Evolutionary conservation across 2,329 filamentous ascomycete species (phyloP).

Genomic region (Penicillium corylophilum): DNA sequence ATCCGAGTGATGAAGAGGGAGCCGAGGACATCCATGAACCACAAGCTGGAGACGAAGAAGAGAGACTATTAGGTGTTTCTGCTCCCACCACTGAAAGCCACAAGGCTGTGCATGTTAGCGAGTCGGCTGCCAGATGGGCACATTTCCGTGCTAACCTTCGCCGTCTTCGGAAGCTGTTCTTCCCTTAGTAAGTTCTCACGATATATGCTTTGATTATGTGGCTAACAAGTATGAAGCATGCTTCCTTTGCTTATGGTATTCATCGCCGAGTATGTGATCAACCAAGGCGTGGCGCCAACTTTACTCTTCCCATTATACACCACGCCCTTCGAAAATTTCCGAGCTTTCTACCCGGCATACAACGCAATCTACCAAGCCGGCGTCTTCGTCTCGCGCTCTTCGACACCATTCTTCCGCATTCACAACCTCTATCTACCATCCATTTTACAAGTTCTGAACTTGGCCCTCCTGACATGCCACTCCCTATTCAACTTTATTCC

Average conservation of each 20-base stretch:
- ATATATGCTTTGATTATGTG: background rate
- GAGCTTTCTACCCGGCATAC: constrained; percentile 93
- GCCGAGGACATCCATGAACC: constrained; percentile 22
- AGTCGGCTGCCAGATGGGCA: constrained; percentile 27
- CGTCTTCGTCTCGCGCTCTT: constrained; percentile 91
- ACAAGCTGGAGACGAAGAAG: constrained; percentile 12
- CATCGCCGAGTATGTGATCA: constrained; percentile 95
- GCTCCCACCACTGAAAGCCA: constrained; percentile 13
- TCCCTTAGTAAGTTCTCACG: constrained; percentile 59
- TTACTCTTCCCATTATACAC: constrained; percentile 76
- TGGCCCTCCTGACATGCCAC: constrained; percentile 71
- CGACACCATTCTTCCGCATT: constrained; percentile 81
- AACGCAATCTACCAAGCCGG: constrained; percentile 92
- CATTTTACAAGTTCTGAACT: constrained; percentile 76
- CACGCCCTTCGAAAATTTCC: constrained; percentile 76
- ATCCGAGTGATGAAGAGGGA: constrained; percentile 36
- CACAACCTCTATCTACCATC: constrained; percentile 79
- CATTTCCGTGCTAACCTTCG: constrained; percentile 56
- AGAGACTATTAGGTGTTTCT: constrained; percentile 31
- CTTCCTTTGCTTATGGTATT: constrained; percentile 89
- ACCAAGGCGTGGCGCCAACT: constrained; percentile 88
- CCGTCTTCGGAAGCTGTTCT: constrained; percentile 68
- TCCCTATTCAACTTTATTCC: constrained; percentile 79
- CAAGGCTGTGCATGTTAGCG: constrained; percentile 19
- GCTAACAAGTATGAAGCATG: constrained; percentile 58